Base-by-base conservation (phyloP, 441 rosid species). In the Populus trichocarpa region DNA sequence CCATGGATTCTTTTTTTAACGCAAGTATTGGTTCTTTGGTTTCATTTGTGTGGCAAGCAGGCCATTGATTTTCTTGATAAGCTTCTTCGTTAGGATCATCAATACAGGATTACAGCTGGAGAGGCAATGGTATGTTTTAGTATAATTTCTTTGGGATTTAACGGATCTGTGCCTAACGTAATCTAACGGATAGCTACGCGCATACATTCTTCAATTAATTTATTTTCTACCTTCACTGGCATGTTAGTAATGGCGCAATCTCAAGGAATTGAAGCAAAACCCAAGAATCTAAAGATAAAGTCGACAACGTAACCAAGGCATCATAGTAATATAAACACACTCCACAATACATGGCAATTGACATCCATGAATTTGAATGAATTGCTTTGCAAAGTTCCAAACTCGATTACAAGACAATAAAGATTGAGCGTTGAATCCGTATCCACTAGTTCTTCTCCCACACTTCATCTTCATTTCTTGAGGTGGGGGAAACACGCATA, bases 61-160 rank as follows among this genome's bases (percentile, higher is more conserved):
- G 98, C 97, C 25, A 87, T 92, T 81, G 97, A 90, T 86, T 94
- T 91, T 82, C 93, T 96, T 28, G 94, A 92, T 82, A 87, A 87
- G 78, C 91, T 94, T 53, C 97, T 92, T 67, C 89, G 90, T 9
- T 94, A 91, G 79, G 97, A 92, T 85, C 99, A 96, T 84, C 97
- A 92, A 81, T 97, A 94, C 78, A 89, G 99, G 83, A 80, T 90
- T 77, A 94, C 97, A 77, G 97, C 99, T 23, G 89, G 73, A 81
- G 97, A 96, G 87, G 98, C 98, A 57, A 94, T 91, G 99, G 98
- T 91, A 88, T 13, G 57, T 46, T 46, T 46, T 46, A 46, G 57
- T 46, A 46, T 46, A 42, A 42, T 38, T 50, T 50, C 20, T 50
- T 50, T 50, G 57, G 57, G 57, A 50, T 50, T 50, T 50, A 50